Percentiles rank a stretch among this genome's conserved stretches.
Evolutionary conservation across 2,329 filamentous ascomycete species (phyloP).

Genomic region (Penicillium sp.): DNA sequence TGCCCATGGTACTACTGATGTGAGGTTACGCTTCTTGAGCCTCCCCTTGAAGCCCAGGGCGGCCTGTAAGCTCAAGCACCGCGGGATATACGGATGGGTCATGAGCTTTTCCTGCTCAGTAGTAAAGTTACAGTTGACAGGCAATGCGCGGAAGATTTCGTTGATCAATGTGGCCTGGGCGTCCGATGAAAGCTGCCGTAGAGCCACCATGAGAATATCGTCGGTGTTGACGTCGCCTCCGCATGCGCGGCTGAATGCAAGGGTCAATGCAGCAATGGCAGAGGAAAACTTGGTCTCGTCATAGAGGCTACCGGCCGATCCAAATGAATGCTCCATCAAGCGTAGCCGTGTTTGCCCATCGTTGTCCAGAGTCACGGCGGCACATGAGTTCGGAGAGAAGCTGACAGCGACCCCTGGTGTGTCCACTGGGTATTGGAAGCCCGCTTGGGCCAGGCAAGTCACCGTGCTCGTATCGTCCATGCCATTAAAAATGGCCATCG

Average conservation of each 20-base stretch:
- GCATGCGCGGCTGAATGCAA: slow-evolving; percentile 49
- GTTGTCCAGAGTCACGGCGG: slow-evolving; percentile 36
- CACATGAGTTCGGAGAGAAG: slow-evolving; percentile 45
- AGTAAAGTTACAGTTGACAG: slow-evolving; percentile 74
- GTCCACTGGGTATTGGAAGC: slow-evolving; percentile 66
- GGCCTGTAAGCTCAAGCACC: slow-evolving; percentile 73
- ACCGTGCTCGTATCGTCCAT: slow-evolving; percentile 62
- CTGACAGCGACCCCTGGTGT: slow-evolving; percentile 54
- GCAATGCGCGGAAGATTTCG: slow-evolving; percentile 65
- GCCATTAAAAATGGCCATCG: slow-evolving; percentile 64
- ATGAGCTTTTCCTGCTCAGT: slow-evolving; percentile 72
- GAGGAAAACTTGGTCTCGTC: slow-evolving; percentile 46
- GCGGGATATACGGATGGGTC: slow-evolving; percentile 66
- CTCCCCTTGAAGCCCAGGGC: slow-evolving; percentile 69
- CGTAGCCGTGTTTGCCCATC: slow-evolving; percentile 39
- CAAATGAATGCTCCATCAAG: slow-evolving; percentile 40
- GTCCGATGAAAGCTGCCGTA: slow-evolving; percentile 52
- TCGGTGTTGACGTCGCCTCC: slow-evolving; percentile 55
- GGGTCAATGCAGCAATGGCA: slow-evolving; percentile 58
- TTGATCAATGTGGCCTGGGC: slow-evolving; percentile 60
- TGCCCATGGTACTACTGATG: slow-evolving; percentile 70
- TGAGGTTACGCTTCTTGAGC: slow-evolving; percentile 57
- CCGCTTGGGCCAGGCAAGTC: slow-evolving; percentile 67
- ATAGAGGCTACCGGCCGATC: slow-evolving; percentile 32
- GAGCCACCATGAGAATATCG: slow-evolving; percentile 64